Conservation (phyloP, 306 rosid species). For the Ziziphus jujuba region DNA sequence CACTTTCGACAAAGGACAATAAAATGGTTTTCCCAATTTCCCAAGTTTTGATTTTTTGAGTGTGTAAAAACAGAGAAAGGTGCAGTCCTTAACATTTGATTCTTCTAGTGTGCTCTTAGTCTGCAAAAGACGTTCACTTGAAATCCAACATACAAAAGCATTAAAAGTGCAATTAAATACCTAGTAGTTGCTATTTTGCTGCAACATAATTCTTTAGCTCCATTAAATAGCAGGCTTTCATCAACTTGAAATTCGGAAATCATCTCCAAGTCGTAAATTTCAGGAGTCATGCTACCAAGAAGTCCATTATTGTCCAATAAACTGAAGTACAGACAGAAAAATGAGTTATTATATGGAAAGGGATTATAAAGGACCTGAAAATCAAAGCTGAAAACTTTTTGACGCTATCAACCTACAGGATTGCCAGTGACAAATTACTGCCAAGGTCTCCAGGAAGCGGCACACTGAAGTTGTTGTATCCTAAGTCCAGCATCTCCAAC, state of each 20-base stretch:
- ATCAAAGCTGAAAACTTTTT: constrained; percentile 15
- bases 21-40: not conserved
- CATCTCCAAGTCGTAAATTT: constrained; percentile 47
- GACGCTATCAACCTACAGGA: constrained; percentile 61
- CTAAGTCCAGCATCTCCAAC: constrained; percentile 87
- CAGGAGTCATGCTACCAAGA: constrained; percentile 64
- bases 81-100: not conserved
- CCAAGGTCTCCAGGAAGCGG: constrained; percentile 66
- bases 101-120: not conserved
- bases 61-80: not conserved
- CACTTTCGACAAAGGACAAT: not conserved
- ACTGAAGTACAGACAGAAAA: constrained; percentile 46
- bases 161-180: constrained; percentile 38
- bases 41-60: not conserved
- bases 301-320: constrained; percentile 74
- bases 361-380: not conserved
- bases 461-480: constrained; percentile 76
- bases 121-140: not conserved
- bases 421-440: constrained; percentile 55
- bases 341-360: constrained; percentile 11
- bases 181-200: constrained; percentile 34
- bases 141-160: not conserved
- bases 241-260: constrained; percentile 80
- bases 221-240: constrained; percentile 47
- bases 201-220: constrained; percentile 40